phyloP scores from a whole-genome alignment of 345 rosid species.

The Eucalyptus curtisii region DNA sequence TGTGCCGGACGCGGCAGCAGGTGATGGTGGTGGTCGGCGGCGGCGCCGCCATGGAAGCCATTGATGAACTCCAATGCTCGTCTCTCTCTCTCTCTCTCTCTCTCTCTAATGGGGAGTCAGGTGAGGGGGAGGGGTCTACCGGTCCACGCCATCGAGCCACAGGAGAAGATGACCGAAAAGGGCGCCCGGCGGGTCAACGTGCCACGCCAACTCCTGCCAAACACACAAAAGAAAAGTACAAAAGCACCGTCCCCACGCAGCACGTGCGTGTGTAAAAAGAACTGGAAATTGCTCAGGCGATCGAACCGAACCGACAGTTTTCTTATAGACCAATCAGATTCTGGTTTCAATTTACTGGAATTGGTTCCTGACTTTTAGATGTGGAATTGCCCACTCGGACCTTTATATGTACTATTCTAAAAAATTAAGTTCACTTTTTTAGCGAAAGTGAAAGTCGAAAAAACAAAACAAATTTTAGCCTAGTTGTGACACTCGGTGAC shows the following conservation, averaged over 20 bases:
- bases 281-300: too few relatives aligned
- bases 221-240: background rate
- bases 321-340: accelerated
- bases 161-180: background rate
- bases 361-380: too few relatives aligned
- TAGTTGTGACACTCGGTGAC: too few relatives aligned
- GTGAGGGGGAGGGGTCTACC: background rate
- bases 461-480: too few relatives aligned
- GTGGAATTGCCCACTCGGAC: too few relatives aligned
- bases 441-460: too few relatives aligned
- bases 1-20: background rate
- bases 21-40: slow-evolving; percentile 7
- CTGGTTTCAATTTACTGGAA: too few relatives aligned
- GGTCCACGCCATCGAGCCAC: background rate
- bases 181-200: background rate
- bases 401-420: too few relatives aligned
- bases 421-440: too few relatives aligned
- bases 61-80: background rate
- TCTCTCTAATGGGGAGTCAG: background rate
- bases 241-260: background rate
- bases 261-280: background rate
- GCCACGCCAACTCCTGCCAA: background rate
- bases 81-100: background rate
- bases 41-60: slow-evolving; percentile 6
- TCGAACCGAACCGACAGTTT: accelerated